These are phyloP conservation scores for Aspergillus leporis DNA, from an alignment of 495 filamentous ascomycete genomes.

Conservation along the genomic window DNA sequence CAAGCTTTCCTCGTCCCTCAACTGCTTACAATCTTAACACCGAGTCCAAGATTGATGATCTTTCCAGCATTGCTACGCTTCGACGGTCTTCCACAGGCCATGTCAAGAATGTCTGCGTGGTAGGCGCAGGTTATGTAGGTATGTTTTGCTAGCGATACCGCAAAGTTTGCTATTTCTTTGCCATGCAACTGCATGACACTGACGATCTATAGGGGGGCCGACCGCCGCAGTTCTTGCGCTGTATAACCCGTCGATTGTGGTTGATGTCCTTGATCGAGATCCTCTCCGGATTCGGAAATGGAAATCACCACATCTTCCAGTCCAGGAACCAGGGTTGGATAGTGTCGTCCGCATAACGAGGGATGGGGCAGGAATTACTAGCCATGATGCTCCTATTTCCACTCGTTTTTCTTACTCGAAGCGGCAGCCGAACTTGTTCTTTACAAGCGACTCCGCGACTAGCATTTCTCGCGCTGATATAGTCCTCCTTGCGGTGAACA, in stretches of 20 bases:
- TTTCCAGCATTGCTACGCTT: not conserved
- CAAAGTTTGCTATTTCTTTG: not conserved
- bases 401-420: not conserved
- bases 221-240: constrained; percentile 74
- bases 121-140: constrained; percentile 68
- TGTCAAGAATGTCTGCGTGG: constrained; percentile 60
- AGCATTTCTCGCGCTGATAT: constrained; percentile 69
- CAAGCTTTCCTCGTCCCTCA: constrained; percentile 18
- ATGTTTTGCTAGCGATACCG: constrained; percentile 18
- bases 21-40: constrained; percentile 15
- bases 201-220: constrained; percentile 58
- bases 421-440: constrained; percentile 63
- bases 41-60: constrained; percentile 1
- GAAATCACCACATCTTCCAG: constrained; percentile 73
- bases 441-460: constrained; percentile 59
- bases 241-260: constrained; percentile 64
- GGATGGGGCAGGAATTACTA: constrained; percentile 49
- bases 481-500: constrained; percentile 79
- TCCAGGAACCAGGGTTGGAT: constrained; percentile 71
- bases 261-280: constrained; percentile 74
- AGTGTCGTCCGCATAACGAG: constrained; percentile 66
- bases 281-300: constrained; percentile 63
- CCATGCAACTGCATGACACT: not conserved
- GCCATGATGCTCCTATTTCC: not conserved
- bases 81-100: not conserved